Base-by-base conservation (phyloP, 1,284 basidiomycete genomes). In the Fomitopsis schrenkii region DNA sequence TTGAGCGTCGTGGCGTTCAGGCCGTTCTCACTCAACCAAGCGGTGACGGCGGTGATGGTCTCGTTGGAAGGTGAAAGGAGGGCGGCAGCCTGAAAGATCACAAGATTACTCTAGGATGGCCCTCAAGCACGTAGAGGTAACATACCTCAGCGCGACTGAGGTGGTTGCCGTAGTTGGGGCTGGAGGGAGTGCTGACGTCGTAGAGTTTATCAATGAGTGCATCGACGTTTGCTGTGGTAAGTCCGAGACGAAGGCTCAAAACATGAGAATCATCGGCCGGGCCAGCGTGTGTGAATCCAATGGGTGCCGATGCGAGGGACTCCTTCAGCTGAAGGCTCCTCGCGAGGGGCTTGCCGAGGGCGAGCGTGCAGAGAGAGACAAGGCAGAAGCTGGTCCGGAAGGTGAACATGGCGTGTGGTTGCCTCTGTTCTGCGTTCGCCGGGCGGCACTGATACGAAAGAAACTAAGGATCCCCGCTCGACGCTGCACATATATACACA, bases 21-120 rank as follows among this genome's bases (percentile, higher is more conserved):
- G 28, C 67, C 71, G 59, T 76, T 71, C 19, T 67, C 62, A 0
- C 69, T 62, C 19, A 80, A 69, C 74, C 74, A 80, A 28, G 68
- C 57, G 33, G 71, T 70, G 15, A 80, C 74, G 12, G 72, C 66
- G 8, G 62, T 62, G 14, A 73, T 65, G 22, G 73, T 70, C 19
- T 75, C 76, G 4, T 66, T 55, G 6, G 67, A 63, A 3, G 79
- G 79, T 1, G 70, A 68, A 19, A 76, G 73, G 63, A 74, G 77
- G 6, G 70, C 65, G 59, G 76, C 74, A 15, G 77, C 74, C 75
- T 79, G 55, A n/a, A 3, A 28, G 40, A n/a, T 4, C 15, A 38
- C 35, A 26, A 28, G 36, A 17, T 30, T 33, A 19, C 5, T 9
- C 5, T 6, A 36, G n/a, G 22, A 55, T 5, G 3, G 14, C 7